Evolutionary conservation across 306 rosid species (phyloP).

Genomic region (Quercus gilva): DNA sequence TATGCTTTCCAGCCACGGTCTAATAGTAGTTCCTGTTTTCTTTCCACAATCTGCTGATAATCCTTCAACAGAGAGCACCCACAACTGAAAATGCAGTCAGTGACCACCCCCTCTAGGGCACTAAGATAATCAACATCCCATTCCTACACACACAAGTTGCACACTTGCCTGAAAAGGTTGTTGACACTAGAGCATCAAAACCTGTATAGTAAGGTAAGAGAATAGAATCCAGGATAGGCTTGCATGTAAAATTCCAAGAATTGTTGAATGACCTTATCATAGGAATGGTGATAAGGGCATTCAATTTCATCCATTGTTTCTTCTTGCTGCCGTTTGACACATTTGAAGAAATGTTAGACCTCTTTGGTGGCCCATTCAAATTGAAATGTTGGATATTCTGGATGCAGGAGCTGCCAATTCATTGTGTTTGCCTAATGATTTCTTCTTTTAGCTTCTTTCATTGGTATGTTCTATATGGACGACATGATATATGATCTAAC

Average conservation of each 20-base stretch:
- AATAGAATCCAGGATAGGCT: constrained; percentile 64
- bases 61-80: constrained; percentile 60
- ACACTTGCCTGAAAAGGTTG: constrained; percentile 73
- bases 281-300: no score
- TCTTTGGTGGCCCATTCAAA: no score
- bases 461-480: no score
- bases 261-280: constrained; percentile 13
- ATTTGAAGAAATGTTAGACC: no score
- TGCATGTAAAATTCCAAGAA: constrained; percentile 83
- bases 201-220: constrained; percentile 82
- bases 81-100: constrained; percentile 68
- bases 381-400: no score
- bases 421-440: no score
- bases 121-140: constrained; percentile 42
- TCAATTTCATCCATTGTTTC: no score
- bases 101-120: constrained; percentile 77
- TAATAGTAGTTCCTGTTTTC: constrained; percentile 33
- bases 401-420: no score
- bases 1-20: constrained; percentile 39
- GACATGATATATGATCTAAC: no score
- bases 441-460: no score
- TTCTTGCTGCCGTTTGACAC: no score
- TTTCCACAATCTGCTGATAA: constrained; percentile 40
- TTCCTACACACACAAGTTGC: constrained; percentile 71
- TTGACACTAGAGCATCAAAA: constrained; percentile 54